Evolutionary conservation across 768 basidiomycete species (phyloP), one percentile per base, ranked within the genome.

Genomic region (Termitomyces sp.): DNA sequence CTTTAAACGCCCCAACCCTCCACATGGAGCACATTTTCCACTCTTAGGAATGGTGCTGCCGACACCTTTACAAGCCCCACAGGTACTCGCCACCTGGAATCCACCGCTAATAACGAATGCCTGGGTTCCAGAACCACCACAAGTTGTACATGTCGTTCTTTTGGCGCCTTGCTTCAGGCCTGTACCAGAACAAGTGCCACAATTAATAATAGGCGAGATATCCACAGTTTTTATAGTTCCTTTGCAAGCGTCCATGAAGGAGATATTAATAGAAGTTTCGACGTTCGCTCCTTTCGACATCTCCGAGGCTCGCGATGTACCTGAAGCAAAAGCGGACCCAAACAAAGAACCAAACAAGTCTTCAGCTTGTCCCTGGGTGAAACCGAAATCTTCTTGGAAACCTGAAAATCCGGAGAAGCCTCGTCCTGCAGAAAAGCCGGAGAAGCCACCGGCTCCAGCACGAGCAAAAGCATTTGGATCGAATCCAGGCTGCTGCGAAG

Each of bases 41-140:
- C 82, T 85, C 27, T 83, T 84, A 56, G 94, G 93, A 34, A 97
- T 83, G 2, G 81, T 83, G 43, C 83, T 84, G 26, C 97, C 97
- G 29, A 81, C 78, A 10, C 97, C 97, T 18, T 81, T 77, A 72
- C 97, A 99, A 27, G 81, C 68, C 54, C 79, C 77, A 74, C 97
- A 99, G 31, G 93, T 94, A 60, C 86, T 91, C 24, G 94, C 87
- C 93, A 99, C 95, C 69, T 94, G 91, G 83, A 99, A 98, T 18
- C 97, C 97, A 69, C 81, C 88, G 67, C 92, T 87, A 66, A 99
- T 83, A 53, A 92, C 86, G 71, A 91, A 98, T 18, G 94, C 92
- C 70, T 87, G 84, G 36, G 88, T 85, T 46, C 97, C 97, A 24
- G 90, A 80, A 56, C 97, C 97, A 57, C 85, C 80, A 72, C 97